Conservation (phyloP, 148 eudicot species). For the Rhododendron henanense region DNA sequence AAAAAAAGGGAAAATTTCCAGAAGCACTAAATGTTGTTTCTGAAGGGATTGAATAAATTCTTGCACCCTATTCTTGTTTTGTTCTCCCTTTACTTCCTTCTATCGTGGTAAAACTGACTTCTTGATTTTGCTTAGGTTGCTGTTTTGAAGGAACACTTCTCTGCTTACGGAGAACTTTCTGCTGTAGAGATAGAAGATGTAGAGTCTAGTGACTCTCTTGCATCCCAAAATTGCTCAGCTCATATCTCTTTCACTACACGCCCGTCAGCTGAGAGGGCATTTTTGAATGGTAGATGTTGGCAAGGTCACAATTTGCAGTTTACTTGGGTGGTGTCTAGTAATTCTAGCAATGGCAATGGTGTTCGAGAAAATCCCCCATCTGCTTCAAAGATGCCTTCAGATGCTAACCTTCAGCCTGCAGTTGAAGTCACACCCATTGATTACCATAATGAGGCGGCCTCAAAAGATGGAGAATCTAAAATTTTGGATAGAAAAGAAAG, state of each 20-base stretch:
- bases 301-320: conserved; percentile 60
- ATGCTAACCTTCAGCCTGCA: conserved; percentile 28
- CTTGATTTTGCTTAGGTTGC: conserved; percentile 41
- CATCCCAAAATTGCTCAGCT: conserved; percentile 38
- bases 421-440: conserved; percentile 23
- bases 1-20: neutral
- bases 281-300: conserved; percentile 62
- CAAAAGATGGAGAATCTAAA: conserved; percentile 24
- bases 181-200: conserved; percentile 52
- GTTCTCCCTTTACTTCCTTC: neutral
- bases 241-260: conserved; percentile 65
- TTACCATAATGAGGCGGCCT: conserved; percentile 25
- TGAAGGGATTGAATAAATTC: neutral
- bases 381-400: conserved; percentile 34
- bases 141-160: conserved; percentile 72
- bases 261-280: conserved; percentile 73
- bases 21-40: neutral
- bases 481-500: conserved; percentile 21
- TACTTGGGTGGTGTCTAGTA: conserved; percentile 47
- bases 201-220: conserved; percentile 32
- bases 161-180: conserved; percentile 51
- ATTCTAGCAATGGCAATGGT: conserved; percentile 28
- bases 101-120: neutral
- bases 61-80: neutral
- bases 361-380: conserved; percentile 33